Conservation (phyloP, 257 asterid genomes). For the Lycium ferocissimum region DNA sequence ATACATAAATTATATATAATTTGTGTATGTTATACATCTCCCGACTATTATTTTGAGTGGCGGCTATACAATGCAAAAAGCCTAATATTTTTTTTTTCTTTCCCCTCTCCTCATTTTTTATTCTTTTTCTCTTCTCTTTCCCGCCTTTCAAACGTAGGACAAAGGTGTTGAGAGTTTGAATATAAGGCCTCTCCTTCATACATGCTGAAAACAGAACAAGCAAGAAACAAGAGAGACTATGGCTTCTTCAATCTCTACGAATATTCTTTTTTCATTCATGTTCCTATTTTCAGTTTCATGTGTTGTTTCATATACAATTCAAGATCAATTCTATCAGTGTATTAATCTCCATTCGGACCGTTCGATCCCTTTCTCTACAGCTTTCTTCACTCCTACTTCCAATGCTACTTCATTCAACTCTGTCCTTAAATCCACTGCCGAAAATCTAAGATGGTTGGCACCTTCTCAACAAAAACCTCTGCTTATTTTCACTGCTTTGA, state of each 20-base stretch:
- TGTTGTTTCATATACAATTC: slow-evolving; percentile 25
- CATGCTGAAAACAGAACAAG: neutral
- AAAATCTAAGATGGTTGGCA: slow-evolving; percentile 39
- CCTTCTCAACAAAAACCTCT: slow-evolving; percentile 39
- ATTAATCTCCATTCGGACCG: slow-evolving; percentile 30
- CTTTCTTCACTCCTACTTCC: slow-evolving; percentile 32
- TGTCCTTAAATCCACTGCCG: slow-evolving; percentile 40
- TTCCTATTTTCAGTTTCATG: neutral
- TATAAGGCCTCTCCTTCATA: neutral
- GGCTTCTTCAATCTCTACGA: neutral
- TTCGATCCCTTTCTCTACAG: slow-evolving; percentile 28
- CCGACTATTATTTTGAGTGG: no score
- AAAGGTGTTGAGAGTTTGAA: neutral
- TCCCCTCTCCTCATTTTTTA: neutral
- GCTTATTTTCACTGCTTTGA: slow-evolving; percentile 42
- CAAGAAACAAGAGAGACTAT: slow-evolving; percentile 26
- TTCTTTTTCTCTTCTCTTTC: neutral
- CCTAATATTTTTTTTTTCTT: neutral
- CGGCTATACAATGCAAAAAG: no score
- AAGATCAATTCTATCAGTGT: slow-evolving; percentile 30
- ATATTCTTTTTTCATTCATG: slow-evolving; percentile 4
- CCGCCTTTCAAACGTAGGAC: neutral
- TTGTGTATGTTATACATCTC: no score
- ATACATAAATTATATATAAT: no score
- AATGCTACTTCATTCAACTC: slow-evolving; percentile 37